A percentile compares a stretch with the other conserved stretches of the same genome.
Conservation (phyloP, 73 alveolate species). For the Symbiodinium pilosum region DNA sequence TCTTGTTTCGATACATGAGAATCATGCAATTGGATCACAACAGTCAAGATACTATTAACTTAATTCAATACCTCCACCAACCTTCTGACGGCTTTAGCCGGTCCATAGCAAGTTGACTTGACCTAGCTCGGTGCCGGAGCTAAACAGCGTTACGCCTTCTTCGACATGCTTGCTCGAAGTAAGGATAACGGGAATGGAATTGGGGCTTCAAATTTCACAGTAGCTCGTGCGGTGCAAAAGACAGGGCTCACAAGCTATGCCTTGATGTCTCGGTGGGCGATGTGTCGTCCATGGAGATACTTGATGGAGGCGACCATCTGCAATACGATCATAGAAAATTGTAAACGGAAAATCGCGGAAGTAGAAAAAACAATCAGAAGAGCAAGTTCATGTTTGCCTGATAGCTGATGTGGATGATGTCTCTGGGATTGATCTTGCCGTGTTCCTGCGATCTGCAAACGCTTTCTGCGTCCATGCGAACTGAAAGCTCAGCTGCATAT, state of each 20-base stretch:
- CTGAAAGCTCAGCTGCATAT: neutral
- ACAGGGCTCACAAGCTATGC: too few relatives aligned
- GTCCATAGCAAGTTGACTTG: too few relatives aligned
- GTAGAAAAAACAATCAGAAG: neutral
- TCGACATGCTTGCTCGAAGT: neutral
- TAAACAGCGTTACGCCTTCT: too few relatives aligned
- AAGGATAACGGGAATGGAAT: neutral
- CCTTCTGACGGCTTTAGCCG: too few relatives aligned
- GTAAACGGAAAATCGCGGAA: too few relatives aligned
- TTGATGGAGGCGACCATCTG: constrained; percentile 79
- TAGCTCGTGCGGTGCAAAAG: too few relatives aligned
- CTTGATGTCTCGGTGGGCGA: constrained; percentile 82
- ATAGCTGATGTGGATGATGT: constrained; percentile 54
- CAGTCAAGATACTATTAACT: too few relatives aligned
- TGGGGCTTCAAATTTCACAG: too few relatives aligned
- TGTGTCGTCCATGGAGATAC: constrained; percentile 58
- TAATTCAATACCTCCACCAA: too few relatives aligned
- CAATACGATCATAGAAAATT: neutral
- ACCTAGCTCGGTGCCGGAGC: too few relatives aligned
- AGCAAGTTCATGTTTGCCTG: constrained; percentile 10
- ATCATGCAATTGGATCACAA: too few relatives aligned
- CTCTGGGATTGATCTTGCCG: constrained; percentile 64
- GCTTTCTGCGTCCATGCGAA: neutral
- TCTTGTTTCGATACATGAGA: too few relatives aligned
- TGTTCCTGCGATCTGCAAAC: constrained; percentile 17